Base-by-base conservation (phyloP, 306 rosid species). In the Quercus variabilis region DNA sequence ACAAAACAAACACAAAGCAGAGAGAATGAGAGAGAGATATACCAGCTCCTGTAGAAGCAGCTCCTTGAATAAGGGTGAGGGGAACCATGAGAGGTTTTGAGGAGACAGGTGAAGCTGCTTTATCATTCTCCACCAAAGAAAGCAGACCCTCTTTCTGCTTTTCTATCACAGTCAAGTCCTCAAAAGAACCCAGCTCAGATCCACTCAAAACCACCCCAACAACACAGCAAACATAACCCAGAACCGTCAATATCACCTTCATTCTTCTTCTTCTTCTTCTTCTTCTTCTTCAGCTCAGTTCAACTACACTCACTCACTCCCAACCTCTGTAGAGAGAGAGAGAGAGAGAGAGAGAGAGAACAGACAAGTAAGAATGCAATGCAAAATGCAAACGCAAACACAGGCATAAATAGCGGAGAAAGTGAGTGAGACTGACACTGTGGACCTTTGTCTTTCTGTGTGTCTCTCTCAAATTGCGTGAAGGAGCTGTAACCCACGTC, bases 41-140 rank as follows among this genome's bases (percentile, higher is more conserved):
- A 93, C 95, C 97, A 43, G 98, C 97, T 84, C 93, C 97, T 52
- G 83, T 87, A 52, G 92, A 85, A 85, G 83, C 88, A 82, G 98
- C 98, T 78, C 83, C 81, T 19, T 80, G 76, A 79, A 93, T 91
- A 26, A 93, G 97, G 88, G 93, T 84, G 84, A 90, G 93, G 46
- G 85, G 84, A 0, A 93, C 89, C 86, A 84, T 58, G 74, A 93
- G 91, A 74, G 94, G 91, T 25, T 67, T 26, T 6, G 86, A 28
- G 25, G 82, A 57, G 72, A 85, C 5, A 14, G 69, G 71, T 51
- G 83, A 73, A 46, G n/a, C 33, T 0, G 74, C 85, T 0, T 19
- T 78, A 65, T 87, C 80, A 82, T 81, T 84, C 63, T 88, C 81
- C 2, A 73, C 57, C 6, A 74, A 33, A 78, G 85, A 80, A 35